Evolutionary conservation across 495 filamentous ascomycete genomes (phyloP).

Genomic region (Cercophora samala): DNA sequence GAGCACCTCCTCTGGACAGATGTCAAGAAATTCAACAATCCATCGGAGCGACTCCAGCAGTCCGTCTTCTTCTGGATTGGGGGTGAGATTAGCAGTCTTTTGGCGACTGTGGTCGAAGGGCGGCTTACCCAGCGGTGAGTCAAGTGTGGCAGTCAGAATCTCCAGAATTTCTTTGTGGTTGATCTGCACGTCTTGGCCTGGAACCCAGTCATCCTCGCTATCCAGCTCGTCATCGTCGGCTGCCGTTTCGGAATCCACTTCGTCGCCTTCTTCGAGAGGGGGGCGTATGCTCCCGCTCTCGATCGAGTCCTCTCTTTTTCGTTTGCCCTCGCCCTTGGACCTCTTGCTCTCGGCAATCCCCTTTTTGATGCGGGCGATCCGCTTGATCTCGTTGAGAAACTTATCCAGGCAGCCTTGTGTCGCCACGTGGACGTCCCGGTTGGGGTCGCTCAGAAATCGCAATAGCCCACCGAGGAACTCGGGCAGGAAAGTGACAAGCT

Average conservation of each 20-base stretch:
- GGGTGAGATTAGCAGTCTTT: constrained; percentile 23
- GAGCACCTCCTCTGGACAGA: constrained; percentile 96
- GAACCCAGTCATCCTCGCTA: constrained; percentile 90
- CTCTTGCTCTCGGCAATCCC: constrained; percentile 85
- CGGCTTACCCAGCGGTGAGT: constrained; percentile 69
- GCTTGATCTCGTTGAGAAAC: constrained; percentile 91
- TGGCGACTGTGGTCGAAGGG: constrained; percentile 1
- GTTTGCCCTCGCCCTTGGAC: constrained; percentile 61
- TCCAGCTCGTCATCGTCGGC: constrained; percentile 56
- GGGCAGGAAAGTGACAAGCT: constrained; percentile 88
- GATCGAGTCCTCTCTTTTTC: constrained; percentile 61
- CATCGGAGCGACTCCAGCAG: constrained; percentile 87
- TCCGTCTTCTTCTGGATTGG: constrained; percentile 71
- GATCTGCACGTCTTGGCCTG: constrained; percentile 93
- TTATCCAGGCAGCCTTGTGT: constrained; percentile 88
- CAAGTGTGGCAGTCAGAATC: constrained; percentile 85
- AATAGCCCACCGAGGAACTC: constrained; percentile 89
- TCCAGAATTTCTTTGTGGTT: constrained; percentile 89
- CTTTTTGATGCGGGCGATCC: constrained; percentile 87
- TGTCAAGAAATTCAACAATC: constrained; percentile 95
- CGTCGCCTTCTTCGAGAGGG: constrained; percentile 43
- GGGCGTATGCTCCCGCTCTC: constrained; percentile 55
- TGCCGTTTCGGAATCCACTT: constrained; percentile 57
- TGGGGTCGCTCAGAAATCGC: constrained; percentile 86
- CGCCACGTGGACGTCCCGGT: constrained; percentile 87